These are phyloP conservation scores for Elaeis oleifera DNA, from an alignment of 202 grass and related monocot genomes.

Conservation along the genomic window DNA sequence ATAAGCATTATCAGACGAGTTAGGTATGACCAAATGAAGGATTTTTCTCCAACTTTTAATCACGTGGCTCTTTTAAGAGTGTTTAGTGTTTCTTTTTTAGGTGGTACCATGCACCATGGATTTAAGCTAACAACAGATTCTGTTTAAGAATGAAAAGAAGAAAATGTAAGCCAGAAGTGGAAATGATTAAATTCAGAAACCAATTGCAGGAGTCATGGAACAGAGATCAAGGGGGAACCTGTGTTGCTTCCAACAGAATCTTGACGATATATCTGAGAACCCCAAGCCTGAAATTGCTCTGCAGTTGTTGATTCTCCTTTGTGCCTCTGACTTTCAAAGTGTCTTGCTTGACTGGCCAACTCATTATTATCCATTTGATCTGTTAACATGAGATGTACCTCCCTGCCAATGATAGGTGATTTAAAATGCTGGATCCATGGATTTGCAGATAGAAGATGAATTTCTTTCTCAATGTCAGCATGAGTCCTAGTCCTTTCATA, in stretches of 20 bases:
- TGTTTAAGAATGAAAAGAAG: no score
- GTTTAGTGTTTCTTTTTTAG: no score
- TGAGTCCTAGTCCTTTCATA: neutral
- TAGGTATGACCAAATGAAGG: no score
- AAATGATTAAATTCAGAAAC: no score
- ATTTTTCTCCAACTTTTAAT: no score
- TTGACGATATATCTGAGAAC: slow-evolving; percentile 1
- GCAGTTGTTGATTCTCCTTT: neutral
- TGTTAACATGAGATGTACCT: neutral
- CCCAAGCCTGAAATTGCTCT: neutral
- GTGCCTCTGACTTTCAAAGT: neutral
- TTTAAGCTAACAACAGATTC: no score
- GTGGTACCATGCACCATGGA: no score
- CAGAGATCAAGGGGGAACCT: neutral
- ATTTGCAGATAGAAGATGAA: slow-evolving; percentile 4
- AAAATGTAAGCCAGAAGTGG: no score
- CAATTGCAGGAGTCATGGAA: no score
- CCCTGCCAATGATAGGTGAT: slow-evolving; percentile 1
- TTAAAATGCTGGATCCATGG: slow-evolving; percentile 19
- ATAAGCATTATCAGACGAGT: no score
- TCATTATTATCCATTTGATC: neutral
- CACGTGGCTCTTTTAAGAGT: no score
- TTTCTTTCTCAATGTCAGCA: neutral
- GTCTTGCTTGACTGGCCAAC: neutral
- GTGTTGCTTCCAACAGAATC: neutral